phyloP scores from a whole-genome alignment of 2,329 filamentous ascomycete genomes.

The Raffaelea arxii region DNA sequence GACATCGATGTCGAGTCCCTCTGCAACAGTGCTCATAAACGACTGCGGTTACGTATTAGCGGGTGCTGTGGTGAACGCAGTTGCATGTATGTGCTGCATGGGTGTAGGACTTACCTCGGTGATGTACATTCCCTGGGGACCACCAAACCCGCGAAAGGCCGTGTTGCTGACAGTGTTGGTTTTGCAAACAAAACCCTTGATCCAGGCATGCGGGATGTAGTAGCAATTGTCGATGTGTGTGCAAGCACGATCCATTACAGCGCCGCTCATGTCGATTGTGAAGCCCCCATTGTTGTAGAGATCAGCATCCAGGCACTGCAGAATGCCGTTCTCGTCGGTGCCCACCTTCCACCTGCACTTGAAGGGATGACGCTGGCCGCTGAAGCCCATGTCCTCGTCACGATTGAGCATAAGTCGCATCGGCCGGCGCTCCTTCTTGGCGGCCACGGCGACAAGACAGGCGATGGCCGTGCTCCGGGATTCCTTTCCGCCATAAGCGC shows the following conservation, averaged over 20 bases:
- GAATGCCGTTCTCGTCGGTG: slow-evolving; percentile 83
- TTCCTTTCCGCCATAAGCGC: slow-evolving; percentile 92
- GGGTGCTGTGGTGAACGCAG: too few species aligned
- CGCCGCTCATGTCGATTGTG: slow-evolving; percentile 58
- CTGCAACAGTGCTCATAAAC: slow-evolving; percentile 82
- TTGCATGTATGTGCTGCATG: too few species aligned
- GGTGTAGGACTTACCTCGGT: too few species aligned
- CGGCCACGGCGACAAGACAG: slow-evolving; percentile 73
- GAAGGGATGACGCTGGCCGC: slow-evolving; percentile 89
- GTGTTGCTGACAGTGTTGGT: slow-evolving; percentile 97
- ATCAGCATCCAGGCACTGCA: slow-evolving; percentile 85
- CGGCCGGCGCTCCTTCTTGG: slow-evolving; percentile 71
- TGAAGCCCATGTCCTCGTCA: slow-evolving; percentile 87
- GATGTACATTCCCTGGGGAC: slow-evolving; percentile 91
- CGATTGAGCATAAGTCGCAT: slow-evolving; percentile 92
- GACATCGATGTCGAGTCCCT: slow-evolving; percentile 72
- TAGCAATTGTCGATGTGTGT: slow-evolving; percentile 86
- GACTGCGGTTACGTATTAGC: too few species aligned
- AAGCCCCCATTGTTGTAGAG: slow-evolving; percentile 88
- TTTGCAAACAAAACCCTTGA: slow-evolving; percentile 77
- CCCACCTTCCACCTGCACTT: slow-evolving; percentile 86
- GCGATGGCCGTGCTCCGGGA: slow-evolving; percentile 76
- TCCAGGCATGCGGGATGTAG: slow-evolving; percentile 72
- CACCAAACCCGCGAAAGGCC: slow-evolving; percentile 90
- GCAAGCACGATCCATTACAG: slow-evolving; percentile 76